Percentiles rank a stretch among this genome's conserved stretches.
These are phyloP conservation scores for Rhynchosporium secalis DNA, from an alignment of 2,329 filamentous ascomycete species.

Conservation along the genomic window DNA sequence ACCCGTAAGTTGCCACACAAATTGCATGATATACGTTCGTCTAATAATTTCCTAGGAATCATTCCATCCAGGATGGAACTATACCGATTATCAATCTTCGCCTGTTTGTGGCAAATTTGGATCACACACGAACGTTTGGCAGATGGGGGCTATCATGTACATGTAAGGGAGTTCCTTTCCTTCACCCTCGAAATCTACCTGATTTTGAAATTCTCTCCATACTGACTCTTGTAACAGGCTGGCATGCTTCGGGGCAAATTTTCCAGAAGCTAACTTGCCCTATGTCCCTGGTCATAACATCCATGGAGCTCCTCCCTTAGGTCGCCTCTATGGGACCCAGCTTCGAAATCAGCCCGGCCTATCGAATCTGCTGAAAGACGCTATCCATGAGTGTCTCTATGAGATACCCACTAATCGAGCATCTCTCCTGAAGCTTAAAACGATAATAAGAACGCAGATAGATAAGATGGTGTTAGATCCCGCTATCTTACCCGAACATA, in stretches of 20 bases:
- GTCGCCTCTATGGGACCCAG: not conserved
- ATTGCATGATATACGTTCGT: not conserved
- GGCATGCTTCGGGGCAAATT: not conserved
- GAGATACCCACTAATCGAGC: not conserved
- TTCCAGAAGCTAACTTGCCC: not conserved
- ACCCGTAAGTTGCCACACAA: not conserved
- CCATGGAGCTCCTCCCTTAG: not conserved
- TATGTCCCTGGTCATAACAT: not conserved
- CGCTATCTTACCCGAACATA: not conserved
- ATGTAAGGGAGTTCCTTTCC: not conserved
- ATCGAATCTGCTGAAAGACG: not conserved
- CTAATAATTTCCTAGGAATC: slow-evolving; percentile 6
- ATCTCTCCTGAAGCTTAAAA: slow-evolving; percentile 4
- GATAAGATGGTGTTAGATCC: not conserved
- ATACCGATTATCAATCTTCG: slow-evolving; percentile 1
- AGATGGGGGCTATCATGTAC: slow-evolving; percentile 14
- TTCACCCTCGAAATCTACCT: not conserved
- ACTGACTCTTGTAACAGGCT: not conserved
- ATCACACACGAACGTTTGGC: slow-evolving; percentile 14
- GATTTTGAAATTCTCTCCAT: not conserved
- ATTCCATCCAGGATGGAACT: slow-evolving; percentile 15
- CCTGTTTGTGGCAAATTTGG: slow-evolving; percentile 8
- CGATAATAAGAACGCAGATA: not conserved
- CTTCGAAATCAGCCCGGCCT: not conserved
- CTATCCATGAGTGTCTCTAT: slow-evolving; percentile 10